Conservation (phyloP, 2,329 filamentous ascomycete species). For the Cytospora piceae region DNA sequence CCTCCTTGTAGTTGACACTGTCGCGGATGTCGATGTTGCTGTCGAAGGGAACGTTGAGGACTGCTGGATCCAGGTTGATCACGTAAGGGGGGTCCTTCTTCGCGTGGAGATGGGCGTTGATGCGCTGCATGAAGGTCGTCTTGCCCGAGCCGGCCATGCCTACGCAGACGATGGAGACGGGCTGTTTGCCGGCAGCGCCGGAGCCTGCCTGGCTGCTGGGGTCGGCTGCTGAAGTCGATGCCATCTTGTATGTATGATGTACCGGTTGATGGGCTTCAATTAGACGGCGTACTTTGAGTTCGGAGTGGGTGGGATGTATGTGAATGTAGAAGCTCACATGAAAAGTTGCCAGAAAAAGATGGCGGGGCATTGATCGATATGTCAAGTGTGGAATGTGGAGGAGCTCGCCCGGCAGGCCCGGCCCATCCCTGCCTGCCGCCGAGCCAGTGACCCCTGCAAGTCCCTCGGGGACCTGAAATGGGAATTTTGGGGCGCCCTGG, state of each 20-base stretch:
- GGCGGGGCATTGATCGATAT: constrained; percentile 18
- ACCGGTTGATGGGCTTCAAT: not conserved
- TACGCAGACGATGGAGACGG: constrained; percentile 86
- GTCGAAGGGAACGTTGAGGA: constrained; percentile 90
- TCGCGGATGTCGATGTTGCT: constrained; percentile 99
- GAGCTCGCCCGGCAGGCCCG: not conserved
- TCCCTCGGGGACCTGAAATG: not conserved
- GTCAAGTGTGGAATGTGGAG: constrained; percentile 16
- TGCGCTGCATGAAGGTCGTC: constrained; percentile 99
- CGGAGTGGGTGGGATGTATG: not conserved
- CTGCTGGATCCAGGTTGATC: constrained; percentile 94
- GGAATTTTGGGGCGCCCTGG: constrained; percentile 13
- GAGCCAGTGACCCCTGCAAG: not conserved
- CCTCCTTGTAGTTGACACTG: constrained; percentile 98
- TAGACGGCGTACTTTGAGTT: not conserved
- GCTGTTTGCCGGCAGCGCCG: constrained; percentile 41
- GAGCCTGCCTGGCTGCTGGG: constrained; percentile 22
- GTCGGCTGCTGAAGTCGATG: constrained; percentile 29
- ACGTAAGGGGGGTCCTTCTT: constrained; percentile 86
- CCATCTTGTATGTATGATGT: constrained; percentile 30
- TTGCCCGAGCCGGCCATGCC: constrained; percentile 98
- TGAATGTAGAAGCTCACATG: constrained; percentile 13
- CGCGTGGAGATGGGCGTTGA: constrained; percentile 88
- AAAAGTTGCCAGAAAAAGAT: constrained; percentile 20
- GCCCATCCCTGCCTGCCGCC: constrained; percentile 20